Evolutionary conservation across 371 early-diverging fungal species (phyloP).

Genomic region (Mortierella sp.): DNA sequence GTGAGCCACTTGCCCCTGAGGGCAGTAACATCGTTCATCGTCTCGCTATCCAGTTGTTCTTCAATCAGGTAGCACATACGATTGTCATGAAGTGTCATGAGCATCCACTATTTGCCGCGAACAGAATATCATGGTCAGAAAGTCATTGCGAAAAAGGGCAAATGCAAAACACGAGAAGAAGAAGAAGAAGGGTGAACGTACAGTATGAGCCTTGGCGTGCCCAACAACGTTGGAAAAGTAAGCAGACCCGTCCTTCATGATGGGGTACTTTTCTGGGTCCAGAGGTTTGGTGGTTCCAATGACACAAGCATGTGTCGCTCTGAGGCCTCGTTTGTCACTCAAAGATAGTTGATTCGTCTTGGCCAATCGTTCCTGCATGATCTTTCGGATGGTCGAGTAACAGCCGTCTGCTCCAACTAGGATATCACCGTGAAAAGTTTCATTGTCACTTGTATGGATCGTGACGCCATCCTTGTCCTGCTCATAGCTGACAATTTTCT

Average conservation of each 20-base stretch:
- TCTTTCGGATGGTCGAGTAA: neutral
- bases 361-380: neutral
- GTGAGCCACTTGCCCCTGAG: neutral
- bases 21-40: too few relatives aligned
- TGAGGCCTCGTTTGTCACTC: neutral
- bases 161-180: neutral
- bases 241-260: neutral
- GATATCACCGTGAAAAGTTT: neutral
- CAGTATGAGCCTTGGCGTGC: neutral
- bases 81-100: too few relatives aligned
- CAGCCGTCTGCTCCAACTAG: conserved; percentile 2
- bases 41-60: neutral
- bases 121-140: too few relatives aligned
- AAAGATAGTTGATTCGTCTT: neutral
- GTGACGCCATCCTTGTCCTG: neutral
- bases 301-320: neutral
- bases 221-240: neutral
- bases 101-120: too few relatives aligned
- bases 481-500: neutral
- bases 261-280: conserved; percentile 3
- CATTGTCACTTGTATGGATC: neutral
- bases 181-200: neutral
- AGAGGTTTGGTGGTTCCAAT: neutral
- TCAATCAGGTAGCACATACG: neutral
- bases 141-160: neutral